Conservation (phyloP, 148 eudicot genomes). For the Pouteria glomerata region DNA sequence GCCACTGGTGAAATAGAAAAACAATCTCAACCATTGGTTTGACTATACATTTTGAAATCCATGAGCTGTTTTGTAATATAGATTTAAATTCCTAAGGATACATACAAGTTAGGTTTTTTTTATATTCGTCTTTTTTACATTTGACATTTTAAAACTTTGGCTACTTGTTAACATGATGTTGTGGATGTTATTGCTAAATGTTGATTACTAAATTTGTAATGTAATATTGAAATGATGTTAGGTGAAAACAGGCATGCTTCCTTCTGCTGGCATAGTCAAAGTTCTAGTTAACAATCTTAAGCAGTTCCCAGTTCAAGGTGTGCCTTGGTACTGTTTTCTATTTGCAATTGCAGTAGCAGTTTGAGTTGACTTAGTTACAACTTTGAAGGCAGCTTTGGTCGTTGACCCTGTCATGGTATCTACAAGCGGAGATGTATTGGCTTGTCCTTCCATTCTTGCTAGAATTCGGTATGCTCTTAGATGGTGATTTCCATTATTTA, state of each 20-base stretch:
- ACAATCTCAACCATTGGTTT: too few relatives aligned
- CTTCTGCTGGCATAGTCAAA: constrained; percentile 66
- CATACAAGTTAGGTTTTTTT: not conserved
- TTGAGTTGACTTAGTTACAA: constrained; percentile 23
- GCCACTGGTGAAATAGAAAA: too few relatives aligned
- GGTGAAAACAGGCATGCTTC: constrained; percentile 98
- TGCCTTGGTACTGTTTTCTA: constrained; percentile 7
- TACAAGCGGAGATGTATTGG: constrained; percentile 84
- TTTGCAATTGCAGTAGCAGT: constrained; percentile 12
- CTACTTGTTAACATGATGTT: not conserved
- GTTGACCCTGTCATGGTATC: constrained; percentile 99
- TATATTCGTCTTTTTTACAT: not conserved
- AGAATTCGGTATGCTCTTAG: constrained; percentile 46
- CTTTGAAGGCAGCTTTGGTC: constrained; percentile 79
- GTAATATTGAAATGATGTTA: constrained; percentile 23
- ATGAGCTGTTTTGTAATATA: too few relatives aligned
- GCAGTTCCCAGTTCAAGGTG: constrained; percentile 79
- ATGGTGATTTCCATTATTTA: not conserved
- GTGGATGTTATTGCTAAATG: not conserved
- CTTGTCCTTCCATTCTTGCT: constrained; percentile 69
- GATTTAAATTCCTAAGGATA: not conserved
- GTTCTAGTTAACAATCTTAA: constrained; percentile 50
- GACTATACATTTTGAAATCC: too few relatives aligned
- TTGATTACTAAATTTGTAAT: not conserved
- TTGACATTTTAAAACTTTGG: not conserved